Conservation (phyloP, 345 rosid species). For the Hypericum androsaemum region DNA sequence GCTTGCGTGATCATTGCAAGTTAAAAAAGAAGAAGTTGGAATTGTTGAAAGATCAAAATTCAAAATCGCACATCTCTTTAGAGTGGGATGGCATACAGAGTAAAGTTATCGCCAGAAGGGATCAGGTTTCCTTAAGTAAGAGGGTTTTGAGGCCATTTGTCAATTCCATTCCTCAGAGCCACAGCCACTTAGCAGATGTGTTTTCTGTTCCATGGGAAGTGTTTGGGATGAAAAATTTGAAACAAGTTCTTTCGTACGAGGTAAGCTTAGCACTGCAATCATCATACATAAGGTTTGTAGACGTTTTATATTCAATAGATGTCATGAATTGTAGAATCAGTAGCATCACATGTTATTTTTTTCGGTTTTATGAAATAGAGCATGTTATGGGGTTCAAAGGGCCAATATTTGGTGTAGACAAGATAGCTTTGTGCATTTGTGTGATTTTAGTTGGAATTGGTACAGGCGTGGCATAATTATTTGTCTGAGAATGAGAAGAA, state of each 20-base stretch:
- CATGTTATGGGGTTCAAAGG: too few relatives aligned
- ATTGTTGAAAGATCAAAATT: conserved; percentile 31
- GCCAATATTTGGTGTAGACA: conserved; percentile 3
- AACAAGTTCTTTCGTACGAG: conserved; percentile 66
- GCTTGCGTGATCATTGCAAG: conserved; percentile 48
- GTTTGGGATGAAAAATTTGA: conserved; percentile 62
- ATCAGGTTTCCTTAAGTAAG: conserved; percentile 61
- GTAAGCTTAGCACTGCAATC: conserved; percentile 23
- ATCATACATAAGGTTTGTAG: not conserved
- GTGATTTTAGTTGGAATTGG: conserved; percentile 11
- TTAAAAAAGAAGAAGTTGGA: conserved; percentile 54
- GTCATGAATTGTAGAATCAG: too few relatives aligned
- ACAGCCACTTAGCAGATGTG: conserved; percentile 49
- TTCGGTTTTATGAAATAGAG: not conserved
- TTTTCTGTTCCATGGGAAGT: conserved; percentile 51
- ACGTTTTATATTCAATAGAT: too few relatives aligned
- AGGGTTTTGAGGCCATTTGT: conserved; percentile 58
- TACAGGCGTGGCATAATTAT: conserved; percentile 61
- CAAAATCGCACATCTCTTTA: conserved; percentile 62
- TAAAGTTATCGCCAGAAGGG: conserved; percentile 71
- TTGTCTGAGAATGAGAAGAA: conserved; percentile 65
- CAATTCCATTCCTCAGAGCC: conserved; percentile 30
- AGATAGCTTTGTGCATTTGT: not conserved
- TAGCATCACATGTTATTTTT: not conserved
- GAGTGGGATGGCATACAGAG: conserved; percentile 65